A percentile compares a stretch with the other conserved stretches of the same genome.
These are phyloP conservation scores for Spergularia azorica DNA, from an alignment of 179 eudicot species.

Conservation along the genomic window DNA sequence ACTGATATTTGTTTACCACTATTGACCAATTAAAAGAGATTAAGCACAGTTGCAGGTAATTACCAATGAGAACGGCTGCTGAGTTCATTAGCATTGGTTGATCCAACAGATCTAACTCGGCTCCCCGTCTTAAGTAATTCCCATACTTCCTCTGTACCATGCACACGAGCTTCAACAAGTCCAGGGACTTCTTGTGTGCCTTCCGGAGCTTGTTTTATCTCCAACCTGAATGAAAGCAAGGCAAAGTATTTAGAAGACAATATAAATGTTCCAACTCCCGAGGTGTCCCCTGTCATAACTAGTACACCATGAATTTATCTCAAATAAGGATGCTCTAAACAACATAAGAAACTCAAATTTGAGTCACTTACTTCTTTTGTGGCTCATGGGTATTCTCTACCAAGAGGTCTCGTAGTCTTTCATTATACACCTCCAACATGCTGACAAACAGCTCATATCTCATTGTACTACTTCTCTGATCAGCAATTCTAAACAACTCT, in stretches of 20 bases:
- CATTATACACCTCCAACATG: constrained; percentile 99
- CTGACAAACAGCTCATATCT: constrained; percentile 81
- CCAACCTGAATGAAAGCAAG: constrained; percentile 54
- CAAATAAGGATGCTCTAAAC: too few species aligned
- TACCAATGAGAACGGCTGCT: constrained; percentile 99
- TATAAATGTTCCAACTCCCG: neutral
- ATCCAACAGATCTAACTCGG: constrained; percentile 87
- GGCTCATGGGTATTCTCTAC: constrained; percentile 70
- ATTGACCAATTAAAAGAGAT: neutral
- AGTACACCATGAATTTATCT: too few species aligned
- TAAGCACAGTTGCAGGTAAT: constrained; percentile 4
- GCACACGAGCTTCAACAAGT: constrained; percentile 73
- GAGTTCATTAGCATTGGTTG: constrained; percentile 90
- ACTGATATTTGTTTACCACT: neutral
- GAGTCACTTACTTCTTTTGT: constrained; percentile 61
- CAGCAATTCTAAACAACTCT: constrained; percentile 68
- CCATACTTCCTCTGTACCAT: constrained; percentile 84
- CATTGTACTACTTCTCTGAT: constrained; percentile 63
- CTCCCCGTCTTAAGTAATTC: constrained; percentile 83
- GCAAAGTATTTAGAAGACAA: constrained; percentile 7
- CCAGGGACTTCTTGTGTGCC: constrained; percentile 99
- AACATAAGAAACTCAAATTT: neutral
- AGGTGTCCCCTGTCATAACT: neutral
- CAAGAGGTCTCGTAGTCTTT: constrained; percentile 86
- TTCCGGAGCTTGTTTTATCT: constrained; percentile 85